Percentiles rank a stretch among this genome's conserved stretches.
Evolutionary conservation across 192 early-diverging fungal species (phyloP).

Genomic region (Gaertneriomyces semiglobifer): DNA sequence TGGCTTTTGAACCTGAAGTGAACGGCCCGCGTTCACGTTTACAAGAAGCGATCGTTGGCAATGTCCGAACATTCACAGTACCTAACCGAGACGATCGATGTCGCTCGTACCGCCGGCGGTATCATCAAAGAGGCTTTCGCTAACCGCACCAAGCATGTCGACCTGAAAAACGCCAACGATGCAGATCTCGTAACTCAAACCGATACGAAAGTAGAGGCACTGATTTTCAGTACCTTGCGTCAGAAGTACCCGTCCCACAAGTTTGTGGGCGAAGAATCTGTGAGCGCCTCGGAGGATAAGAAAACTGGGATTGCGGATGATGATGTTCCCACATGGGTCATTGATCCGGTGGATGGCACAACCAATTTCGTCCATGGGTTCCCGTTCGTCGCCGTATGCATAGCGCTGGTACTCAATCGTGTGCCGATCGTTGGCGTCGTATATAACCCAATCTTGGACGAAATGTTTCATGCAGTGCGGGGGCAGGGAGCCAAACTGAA

Average conservation of each 20-base stretch:
- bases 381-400: slow-evolving; percentile 83
- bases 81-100: slow-evolving; percentile 12
- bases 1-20: no score
- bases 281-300: slow-evolving; percentile 50
- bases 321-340: slow-evolving; percentile 81
- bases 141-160: slow-evolving; percentile 32
- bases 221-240: slow-evolving; percentile 61
- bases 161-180: slow-evolving; percentile 53
- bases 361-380: slow-evolving; percentile 58
- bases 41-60: background rate
- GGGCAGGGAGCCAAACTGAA: slow-evolving; percentile 67
- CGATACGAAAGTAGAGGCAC: slow-evolving; percentile 75
- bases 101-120: slow-evolving; percentile 57
- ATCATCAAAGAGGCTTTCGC: slow-evolving; percentile 58
- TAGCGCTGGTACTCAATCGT: slow-evolving; percentile 72
- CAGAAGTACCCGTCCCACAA: slow-evolving; percentile 61
- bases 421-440: slow-evolving; percentile 83
- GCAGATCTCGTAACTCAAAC: slow-evolving; percentile 83
- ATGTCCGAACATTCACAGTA: background rate
- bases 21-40: no score
- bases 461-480: slow-evolving; percentile 60
- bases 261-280: slow-evolving; percentile 89
- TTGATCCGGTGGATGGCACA: slow-evolving; percentile 74
- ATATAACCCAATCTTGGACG: slow-evolving; percentile 83
- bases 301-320: slow-evolving; percentile 34